Base-by-base conservation (phyloP, 2,329 filamentous ascomycete species). In the Clonostachys solani region DNA sequence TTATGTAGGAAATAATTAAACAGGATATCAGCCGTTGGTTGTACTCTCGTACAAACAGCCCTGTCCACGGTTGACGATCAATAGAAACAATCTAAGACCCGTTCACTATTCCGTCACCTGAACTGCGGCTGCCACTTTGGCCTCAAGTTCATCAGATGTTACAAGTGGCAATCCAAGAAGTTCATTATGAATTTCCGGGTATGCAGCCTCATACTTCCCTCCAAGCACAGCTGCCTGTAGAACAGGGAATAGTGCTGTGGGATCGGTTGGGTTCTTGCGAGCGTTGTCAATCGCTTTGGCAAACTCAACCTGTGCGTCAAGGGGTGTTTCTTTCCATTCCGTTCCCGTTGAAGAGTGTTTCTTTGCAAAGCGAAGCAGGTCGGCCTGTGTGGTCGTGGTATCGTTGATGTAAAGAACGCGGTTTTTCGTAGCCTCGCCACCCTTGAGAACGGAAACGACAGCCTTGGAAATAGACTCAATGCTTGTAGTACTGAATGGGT, bases 391-490 rank as follows among this genome's bases (percentile, higher is more conserved):
- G 13, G 66, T 62, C 3, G 57, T 54, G 19, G 67, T 59, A 23
- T 68, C 65, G 8, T 69, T 54, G 18, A 74, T 58, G 44, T 61
- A 63, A 2, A 80, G 58, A 5, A 56, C 49, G 9, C 64, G 59
- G 53, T 81, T 79, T 55, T 65, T 69, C 0, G 76, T 78, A 53
- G 72, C 65, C 10, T 72, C 67, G 0, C 63, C 67, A 40, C 75
- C 60, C 9, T 57, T 53, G 50, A 81, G 56, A 2, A 75, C 61
- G 1, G 67, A 69, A 1, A 66, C 68, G 2, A 79, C 63, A 2
- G 67, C 71, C 40, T 66, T 60, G 1, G 60, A 75, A 13, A 79
- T 54, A 2, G 66, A 61, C 0, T 56, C 52, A 3, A 80, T 60
- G 0, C 65, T 73, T 0, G 75, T 74, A 4, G 64, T 42, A 17